Evolutionary conservation across 2,329 filamentous ascomycete genomes (phyloP).

Genomic region (Stemphylium lycopersici): DNA sequence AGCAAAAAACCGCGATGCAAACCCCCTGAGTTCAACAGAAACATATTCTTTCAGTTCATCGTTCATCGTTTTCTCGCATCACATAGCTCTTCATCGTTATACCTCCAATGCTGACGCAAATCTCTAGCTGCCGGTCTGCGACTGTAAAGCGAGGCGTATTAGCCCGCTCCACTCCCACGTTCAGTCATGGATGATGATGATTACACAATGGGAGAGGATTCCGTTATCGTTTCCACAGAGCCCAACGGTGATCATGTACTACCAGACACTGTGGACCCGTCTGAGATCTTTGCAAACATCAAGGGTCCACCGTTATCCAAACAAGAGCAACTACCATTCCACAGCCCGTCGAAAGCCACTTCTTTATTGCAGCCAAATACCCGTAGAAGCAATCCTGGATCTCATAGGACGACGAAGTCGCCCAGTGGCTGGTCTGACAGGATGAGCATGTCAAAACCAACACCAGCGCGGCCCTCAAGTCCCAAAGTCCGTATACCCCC

Average conservation of each 20-base stretch:
- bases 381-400: conserved; percentile 10
- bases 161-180: conserved; percentile 17
- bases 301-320: conserved; percentile 20
- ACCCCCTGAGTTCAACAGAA: neutral
- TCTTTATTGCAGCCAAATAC: conserved; percentile 11
- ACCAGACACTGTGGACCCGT: conserved; percentile 37
- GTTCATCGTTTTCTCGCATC: neutral
- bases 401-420: conserved; percentile 13
- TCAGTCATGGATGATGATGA: conserved; percentile 38
- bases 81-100: neutral
- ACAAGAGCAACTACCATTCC: conserved; percentile 37
- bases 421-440: conserved; percentile 27
- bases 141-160: conserved; percentile 24
- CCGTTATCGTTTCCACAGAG: conserved; percentile 40
- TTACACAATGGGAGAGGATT: conserved; percentile 40
- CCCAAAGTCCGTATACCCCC: conserved; percentile 40
- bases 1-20: neutral
- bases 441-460: conserved; percentile 29
- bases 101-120: conserved; percentile 1
- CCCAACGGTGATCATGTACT: conserved; percentile 34
- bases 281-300: conserved; percentile 31
- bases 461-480: conserved; percentile 21
- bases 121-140: conserved; percentile 17
- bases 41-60: neutral
- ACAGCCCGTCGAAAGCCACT: conserved; percentile 25